Evolutionary conservation across 495 filamentous ascomycete species (phyloP).

Genomic region (Talaromyces thailandensis): DNA sequence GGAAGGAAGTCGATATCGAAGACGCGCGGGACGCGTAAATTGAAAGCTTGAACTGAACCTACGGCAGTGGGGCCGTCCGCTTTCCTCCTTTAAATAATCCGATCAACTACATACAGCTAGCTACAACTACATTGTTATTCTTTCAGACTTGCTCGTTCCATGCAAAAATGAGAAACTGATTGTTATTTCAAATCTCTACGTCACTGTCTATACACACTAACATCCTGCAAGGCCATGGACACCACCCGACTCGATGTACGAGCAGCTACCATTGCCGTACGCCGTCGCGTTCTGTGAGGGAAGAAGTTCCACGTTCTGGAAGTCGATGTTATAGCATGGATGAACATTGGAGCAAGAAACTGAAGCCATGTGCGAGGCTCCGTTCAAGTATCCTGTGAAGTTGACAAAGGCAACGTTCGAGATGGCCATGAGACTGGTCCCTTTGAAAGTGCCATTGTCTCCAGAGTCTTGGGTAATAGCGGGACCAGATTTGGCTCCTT

Average conservation of each 20-base stretch:
- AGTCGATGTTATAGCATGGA: slow-evolving; percentile 41
- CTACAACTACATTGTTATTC: background rate
- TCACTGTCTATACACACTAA: slow-evolving; percentile 4
- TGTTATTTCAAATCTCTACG: background rate
- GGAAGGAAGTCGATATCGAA: background rate
- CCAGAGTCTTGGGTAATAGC: slow-evolving; percentile 41
- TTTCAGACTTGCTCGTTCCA: background rate
- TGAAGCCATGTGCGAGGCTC: slow-evolving; percentile 18
- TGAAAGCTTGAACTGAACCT: background rate
- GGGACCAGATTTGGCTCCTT: slow-evolving; percentile 30
- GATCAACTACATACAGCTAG: background rate
- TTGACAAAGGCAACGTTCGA: slow-evolving; percentile 44
- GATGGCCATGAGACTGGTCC: slow-evolving; percentile 41
- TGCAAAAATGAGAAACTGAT: background rate
- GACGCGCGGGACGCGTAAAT: background rate
- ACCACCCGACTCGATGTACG: slow-evolving; percentile 28
- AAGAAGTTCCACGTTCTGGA: slow-evolving; percentile 31
- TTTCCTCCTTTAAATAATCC: background rate
- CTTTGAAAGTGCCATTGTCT: slow-evolving; percentile 41
- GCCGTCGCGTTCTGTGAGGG: slow-evolving; percentile 18
- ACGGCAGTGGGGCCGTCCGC: background rate
- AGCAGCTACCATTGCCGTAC: slow-evolving; percentile 27
- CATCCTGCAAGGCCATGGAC: slow-evolving; percentile 24
- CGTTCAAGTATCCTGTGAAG: slow-evolving; percentile 39
- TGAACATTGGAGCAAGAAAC: slow-evolving; percentile 37